These are phyloP conservation scores for Escovopsis sp. DNA, from an alignment of 2,329 filamentous ascomycete species.

Conservation along the genomic window DNA sequence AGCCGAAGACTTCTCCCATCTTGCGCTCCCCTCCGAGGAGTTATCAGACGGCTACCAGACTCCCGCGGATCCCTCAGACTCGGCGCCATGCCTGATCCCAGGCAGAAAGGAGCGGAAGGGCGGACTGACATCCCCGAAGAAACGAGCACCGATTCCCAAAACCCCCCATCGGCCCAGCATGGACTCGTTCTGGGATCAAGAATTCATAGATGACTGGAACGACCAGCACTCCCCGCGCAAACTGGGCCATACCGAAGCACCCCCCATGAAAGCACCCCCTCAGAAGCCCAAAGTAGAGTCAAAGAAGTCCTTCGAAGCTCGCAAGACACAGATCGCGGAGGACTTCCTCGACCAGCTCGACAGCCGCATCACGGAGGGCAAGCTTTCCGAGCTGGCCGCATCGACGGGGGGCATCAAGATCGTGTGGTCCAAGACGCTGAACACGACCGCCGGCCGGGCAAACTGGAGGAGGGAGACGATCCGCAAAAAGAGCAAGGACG, in stretches of 20 bases:
- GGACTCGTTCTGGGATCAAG: constrained; percentile 46
- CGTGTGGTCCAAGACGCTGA: constrained; percentile 63
- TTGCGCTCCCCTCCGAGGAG: background rate
- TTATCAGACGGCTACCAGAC: background rate
- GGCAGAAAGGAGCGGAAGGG: constrained; percentile 2
- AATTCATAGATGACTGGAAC: constrained; percentile 47
- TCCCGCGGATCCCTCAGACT: background rate
- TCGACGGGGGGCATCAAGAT: constrained; percentile 57
- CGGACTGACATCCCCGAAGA: constrained; percentile 17
- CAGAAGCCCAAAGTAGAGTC: constrained; percentile 17
- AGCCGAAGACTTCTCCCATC: background rate
- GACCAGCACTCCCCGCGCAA: constrained; percentile 43
- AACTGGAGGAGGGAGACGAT: constrained; percentile 52
- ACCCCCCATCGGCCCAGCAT: constrained; percentile 38
- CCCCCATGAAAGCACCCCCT: background rate
- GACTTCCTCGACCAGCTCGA: constrained; percentile 59
- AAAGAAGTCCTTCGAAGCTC: constrained; percentile 46
- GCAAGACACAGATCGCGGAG: constrained; percentile 48
- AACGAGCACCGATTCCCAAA: constrained; percentile 29
- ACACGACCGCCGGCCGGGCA: constrained; percentile 63
- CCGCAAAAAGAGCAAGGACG: constrained; percentile 8
- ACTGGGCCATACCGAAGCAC: constrained; percentile 10
- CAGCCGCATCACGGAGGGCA: constrained; percentile 41
- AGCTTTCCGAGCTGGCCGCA: constrained; percentile 41
- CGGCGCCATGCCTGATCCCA: background rate